phyloP scores from a whole-genome alignment of 2,329 filamentous ascomycete species.

The Xylariales sp. region DNA sequence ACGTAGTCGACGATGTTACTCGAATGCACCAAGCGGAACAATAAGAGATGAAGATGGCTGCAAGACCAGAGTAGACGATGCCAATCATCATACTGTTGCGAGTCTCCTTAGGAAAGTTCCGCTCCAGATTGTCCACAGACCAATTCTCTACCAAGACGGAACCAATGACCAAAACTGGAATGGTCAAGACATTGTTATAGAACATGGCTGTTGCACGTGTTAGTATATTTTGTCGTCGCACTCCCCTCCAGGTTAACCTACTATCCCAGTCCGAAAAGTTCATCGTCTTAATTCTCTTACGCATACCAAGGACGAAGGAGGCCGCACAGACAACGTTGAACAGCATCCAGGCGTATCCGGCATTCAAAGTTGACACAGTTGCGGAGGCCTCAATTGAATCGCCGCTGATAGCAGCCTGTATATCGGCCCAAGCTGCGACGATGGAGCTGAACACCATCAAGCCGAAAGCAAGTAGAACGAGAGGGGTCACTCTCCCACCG shows the following conservation, averaged over 20 bases:
- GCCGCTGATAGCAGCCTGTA: constrained; percentile 51
- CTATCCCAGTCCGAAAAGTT: constrained; percentile 99
- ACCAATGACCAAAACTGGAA: constrained; percentile 79
- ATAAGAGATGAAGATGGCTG: constrained; percentile 97
- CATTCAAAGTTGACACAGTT: constrained; percentile 83
- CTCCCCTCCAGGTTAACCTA: constrained; percentile 48
- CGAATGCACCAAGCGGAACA: constrained; percentile 98
- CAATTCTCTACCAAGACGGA: constrained; percentile 88
- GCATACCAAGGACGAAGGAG: constrained; percentile 84
- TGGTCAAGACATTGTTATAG: constrained; percentile 98
- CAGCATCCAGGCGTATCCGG: constrained; percentile 96
- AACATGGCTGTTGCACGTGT: constrained; percentile 68
- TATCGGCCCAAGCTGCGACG: constrained; percentile 95
- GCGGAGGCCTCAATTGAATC: constrained; percentile 56
- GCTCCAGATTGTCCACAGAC: constrained; percentile 74
- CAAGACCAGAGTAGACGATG: constrained; percentile 91
- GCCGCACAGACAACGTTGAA: constrained; percentile 94
- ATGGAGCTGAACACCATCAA: constrained; percentile 94
- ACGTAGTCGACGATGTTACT: constrained; percentile 96
- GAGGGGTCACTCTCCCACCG: constrained; percentile 80
- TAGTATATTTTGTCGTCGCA: not conserved
- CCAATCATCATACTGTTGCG: constrained; percentile 77
- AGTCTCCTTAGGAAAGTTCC: constrained; percentile 78
- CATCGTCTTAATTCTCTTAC: constrained; percentile 97
- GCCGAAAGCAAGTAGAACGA: constrained; percentile 88